These are phyloP conservation scores for Candida khao-thaluensis DNA, from an alignment of 805 yeast genomes.

Conservation along the genomic window DNA sequence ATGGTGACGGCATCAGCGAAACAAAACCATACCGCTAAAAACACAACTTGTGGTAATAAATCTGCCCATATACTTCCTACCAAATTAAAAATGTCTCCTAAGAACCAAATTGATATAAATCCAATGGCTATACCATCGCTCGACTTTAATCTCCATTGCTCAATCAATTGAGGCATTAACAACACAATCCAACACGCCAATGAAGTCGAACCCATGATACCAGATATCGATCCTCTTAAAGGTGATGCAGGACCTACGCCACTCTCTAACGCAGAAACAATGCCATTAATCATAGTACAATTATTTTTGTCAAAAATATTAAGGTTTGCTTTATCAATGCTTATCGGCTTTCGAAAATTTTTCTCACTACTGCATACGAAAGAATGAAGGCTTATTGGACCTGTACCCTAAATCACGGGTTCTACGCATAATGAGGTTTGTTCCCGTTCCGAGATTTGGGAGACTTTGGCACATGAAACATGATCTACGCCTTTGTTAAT, in stretches of 20 bases:
- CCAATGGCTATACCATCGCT: conserved; percentile 76
- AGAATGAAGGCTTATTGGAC: too few species aligned
- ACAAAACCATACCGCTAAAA: conserved; percentile 75
- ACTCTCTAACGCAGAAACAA: not conserved
- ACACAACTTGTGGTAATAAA: conserved; percentile 64
- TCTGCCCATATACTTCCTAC: conserved; percentile 70
- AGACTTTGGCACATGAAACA: too few species aligned
- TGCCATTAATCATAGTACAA: not conserved
- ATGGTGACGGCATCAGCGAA: conserved; percentile 65
- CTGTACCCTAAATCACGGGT: too few species aligned
- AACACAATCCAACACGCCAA: conserved; percentile 80
- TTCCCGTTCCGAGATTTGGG: too few species aligned
- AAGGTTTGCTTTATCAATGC: not conserved
- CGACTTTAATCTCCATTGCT: conserved; percentile 73
- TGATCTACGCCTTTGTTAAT: too few species aligned
- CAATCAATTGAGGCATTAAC: conserved; percentile 73
- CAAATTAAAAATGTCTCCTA: conserved; percentile 70
- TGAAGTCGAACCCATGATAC: conserved; percentile 67
- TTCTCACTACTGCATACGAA: too few species aligned
- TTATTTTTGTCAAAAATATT: too few species aligned
- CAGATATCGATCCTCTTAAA: conserved; percentile 49
- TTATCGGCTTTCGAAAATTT: too few species aligned
- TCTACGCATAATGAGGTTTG: too few species aligned
- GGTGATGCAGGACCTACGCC: conserved; percentile 5
- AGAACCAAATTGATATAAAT: conserved; percentile 65